A percentile compares a stretch with the other conserved stretches of the same genome.
Evolutionary conservation across 257 asterid genomes (phyloP).

Genomic region (Solanum pennellii): DNA sequence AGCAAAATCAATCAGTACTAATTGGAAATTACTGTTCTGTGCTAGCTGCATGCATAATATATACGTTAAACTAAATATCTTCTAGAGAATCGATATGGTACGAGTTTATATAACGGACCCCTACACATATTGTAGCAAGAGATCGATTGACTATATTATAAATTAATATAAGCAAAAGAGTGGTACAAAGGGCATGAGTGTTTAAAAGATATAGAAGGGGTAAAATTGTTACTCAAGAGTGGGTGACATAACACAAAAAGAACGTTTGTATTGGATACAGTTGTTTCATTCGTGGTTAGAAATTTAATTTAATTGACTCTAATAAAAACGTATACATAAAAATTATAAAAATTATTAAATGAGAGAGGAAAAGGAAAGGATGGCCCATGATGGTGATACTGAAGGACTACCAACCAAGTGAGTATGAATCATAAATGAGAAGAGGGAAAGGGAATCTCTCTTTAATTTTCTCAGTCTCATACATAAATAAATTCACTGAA

Average conservation of each 20-base stretch:
- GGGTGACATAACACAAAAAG: not conserved
- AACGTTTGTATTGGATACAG: not conserved
- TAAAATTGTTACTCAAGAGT: not conserved
- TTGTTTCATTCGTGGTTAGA: too few relatives aligned
- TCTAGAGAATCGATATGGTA: not conserved
- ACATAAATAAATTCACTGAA: conserved; percentile 1
- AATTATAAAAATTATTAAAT: not conserved
- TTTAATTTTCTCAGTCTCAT: not conserved
- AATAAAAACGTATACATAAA: fast-evolving
- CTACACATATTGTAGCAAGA: not conserved
- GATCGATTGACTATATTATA: not conserved
- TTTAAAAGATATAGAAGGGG: not conserved
- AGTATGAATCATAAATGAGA: conserved; percentile 19
- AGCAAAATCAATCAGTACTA: too few relatives aligned
- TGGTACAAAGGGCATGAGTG: not conserved
- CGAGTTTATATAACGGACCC: not conserved
- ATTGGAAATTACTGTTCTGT: not conserved
- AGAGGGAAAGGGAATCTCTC: conserved; percentile 18
- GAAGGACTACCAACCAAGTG: conserved; percentile 9
- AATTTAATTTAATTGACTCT: too few relatives aligned
- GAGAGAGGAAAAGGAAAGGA: not conserved
- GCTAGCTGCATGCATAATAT: not conserved
- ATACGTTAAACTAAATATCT: not conserved
- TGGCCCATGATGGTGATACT: conserved; percentile 21
- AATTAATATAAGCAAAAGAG: not conserved